Base-by-base conservation (phyloP, 225 moss, liverwort and hornwort genomes). In the Rhytidiadelphus loreus region DNA sequence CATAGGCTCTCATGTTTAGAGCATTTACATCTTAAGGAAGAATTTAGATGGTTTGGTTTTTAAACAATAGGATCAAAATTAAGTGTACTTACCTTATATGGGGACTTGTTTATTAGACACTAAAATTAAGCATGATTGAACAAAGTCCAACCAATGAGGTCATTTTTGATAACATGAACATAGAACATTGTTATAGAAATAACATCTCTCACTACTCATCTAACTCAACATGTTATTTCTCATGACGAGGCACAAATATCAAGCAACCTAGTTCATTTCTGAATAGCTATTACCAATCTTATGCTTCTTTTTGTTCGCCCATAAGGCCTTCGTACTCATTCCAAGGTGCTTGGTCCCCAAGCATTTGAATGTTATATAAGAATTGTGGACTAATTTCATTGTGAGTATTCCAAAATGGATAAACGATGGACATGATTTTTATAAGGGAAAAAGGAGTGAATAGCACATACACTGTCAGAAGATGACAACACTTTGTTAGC, bases 401-500 rank as follows among this genome's bases (percentile, higher is more conserved):
- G 8, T 28, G 5, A 39, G 8, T n/a, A 60, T 73, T 70, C 6
- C 6, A 16, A 11, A 43, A 55, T 41, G 6, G 4, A 44, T 12
- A 53, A 63, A 19, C 1, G 1, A 43, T 32, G n/a, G 1, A 46
- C 5, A 46, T 28, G 7, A 48, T 21, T 59, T 59, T 83, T 11
- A 66, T 61, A 80, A 66, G 5, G 7, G 13, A 87, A 75, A 25
- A 83, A 29, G 6, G 30, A 61, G 29, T 23, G 21, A 84, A 60
- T 12, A 41, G 79, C 24, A 8, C 89, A 62, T 92, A 94, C 94
- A 18, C 88, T 94, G 29, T 92, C 89, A 78, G 96, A 90, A 46
- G 97, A 93, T 3, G 93, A 91, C 46, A 97, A 80, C 60, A 93
- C 83, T 82, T 96, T 93, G 76, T 93, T 89, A 25, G 96, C 97